Evolutionary conservation across 2,329 filamentous ascomycete genomes (phyloP).

Genomic region (Diplodia scrobiculata): DNA sequence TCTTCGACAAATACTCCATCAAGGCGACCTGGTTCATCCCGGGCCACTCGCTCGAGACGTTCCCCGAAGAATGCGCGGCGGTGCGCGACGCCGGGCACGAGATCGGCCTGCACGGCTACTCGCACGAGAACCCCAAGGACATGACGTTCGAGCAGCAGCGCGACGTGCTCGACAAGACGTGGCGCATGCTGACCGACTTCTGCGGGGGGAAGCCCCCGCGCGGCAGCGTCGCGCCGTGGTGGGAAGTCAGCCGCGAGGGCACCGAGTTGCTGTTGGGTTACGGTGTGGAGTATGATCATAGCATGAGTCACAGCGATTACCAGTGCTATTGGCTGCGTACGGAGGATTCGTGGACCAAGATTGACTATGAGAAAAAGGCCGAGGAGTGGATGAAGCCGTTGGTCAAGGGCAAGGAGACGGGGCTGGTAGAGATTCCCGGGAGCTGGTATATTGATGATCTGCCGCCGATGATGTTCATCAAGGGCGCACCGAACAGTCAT

Average conservation of each 20-base stretch:
- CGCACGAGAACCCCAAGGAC: slow-evolving; percentile 70
- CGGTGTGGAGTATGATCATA: slow-evolving; percentile 70
- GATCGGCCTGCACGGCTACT: slow-evolving; percentile 69
- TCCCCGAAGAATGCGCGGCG: slow-evolving; percentile 65
- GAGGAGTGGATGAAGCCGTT: slow-evolving; percentile 69
- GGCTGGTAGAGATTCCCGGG: slow-evolving; percentile 67
- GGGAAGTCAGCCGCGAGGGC: slow-evolving; percentile 71
- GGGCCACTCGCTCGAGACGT: slow-evolving; percentile 64
- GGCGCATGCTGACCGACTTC: slow-evolving; percentile 69
- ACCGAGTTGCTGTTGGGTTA: slow-evolving; percentile 66
- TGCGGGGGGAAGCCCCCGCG: slow-evolving; percentile 67
- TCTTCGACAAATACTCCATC: slow-evolving; percentile 72
- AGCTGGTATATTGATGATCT: slow-evolving; percentile 63
- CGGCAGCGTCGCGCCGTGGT: slow-evolving; percentile 74
- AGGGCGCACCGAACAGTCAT: slow-evolving; percentile 65
- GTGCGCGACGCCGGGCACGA: slow-evolving; percentile 66
- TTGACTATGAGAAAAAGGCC: slow-evolving; percentile 65
- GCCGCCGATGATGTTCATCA: slow-evolving; percentile 73
- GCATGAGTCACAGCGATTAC: slow-evolving; percentile 66
- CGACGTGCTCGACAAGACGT: slow-evolving; percentile 74
- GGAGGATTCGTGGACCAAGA: slow-evolving; percentile 68
- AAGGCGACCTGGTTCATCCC: slow-evolving; percentile 69
- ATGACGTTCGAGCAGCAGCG: slow-evolving; percentile 76
- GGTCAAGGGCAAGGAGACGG: slow-evolving; percentile 60
- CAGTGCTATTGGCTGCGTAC: slow-evolving; percentile 65